Percentiles rank a stretch among this genome's conserved stretches.
phyloP scores from a whole-genome alignment of 1,284 basidiomycete genomes.

The Leccinum fallax region DNA sequence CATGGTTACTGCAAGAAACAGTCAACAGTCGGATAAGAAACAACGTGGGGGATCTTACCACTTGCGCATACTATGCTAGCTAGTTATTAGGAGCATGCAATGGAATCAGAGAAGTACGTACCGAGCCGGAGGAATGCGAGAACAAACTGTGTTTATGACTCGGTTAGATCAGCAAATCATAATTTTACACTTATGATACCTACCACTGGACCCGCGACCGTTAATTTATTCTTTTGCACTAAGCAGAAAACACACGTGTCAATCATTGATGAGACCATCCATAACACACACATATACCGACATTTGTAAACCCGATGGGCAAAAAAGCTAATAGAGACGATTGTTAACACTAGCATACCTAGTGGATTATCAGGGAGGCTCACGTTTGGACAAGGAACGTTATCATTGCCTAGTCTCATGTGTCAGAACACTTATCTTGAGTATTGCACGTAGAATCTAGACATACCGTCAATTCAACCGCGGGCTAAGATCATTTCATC shows the following conservation, averaged over 20 bases:
- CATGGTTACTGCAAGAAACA: slow-evolving; percentile 17
- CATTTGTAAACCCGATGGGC: slow-evolving; percentile 28
- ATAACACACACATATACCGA: slow-evolving; percentile 8
- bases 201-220: slow-evolving; percentile 26
- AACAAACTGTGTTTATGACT: slow-evolving; percentile 6
- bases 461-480: slow-evolving; percentile 25
- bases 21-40: background rate
- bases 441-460: background rate
- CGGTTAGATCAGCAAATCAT: slow-evolving; percentile 3
- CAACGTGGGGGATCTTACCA: slow-evolving; percentile 6
- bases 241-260: background rate
- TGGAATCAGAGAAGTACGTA: slow-evolving; percentile 2
- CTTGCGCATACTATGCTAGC: slow-evolving; percentile 23
- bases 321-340: slow-evolving; percentile 23
- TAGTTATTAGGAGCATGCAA: background rate
- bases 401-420: slow-evolving; percentile 19
- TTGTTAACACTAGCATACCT: background rate
- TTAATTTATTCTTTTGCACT: slow-evolving; percentile 23
- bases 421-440: slow-evolving; percentile 2
- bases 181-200: background rate
- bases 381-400: slow-evolving; percentile 30
- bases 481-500: slow-evolving; percentile 11
- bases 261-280: background rate
- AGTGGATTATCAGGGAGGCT: background rate
- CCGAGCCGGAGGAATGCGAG: slow-evolving; percentile 24